Percentiles rank a stretch among this genome's conserved stretches.
These are phyloP conservation scores for Gossypium raimondii DNA, from an alignment of 345 rosid species.

Conservation along the genomic window DNA sequence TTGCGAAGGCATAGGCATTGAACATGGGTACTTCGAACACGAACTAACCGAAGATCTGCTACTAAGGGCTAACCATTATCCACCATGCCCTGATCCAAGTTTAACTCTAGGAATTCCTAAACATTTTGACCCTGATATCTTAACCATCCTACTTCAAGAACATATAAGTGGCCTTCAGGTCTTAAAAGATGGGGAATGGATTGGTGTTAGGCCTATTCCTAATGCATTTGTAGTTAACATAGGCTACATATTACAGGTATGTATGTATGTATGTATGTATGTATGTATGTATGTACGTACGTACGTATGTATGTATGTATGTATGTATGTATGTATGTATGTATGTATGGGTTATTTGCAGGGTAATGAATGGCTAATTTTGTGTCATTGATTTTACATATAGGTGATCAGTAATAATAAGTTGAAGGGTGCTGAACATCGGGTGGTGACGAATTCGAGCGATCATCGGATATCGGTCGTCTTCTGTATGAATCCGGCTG, in stretches of 20 bases:
- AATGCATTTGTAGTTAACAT: conserved; percentile 30
- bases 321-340: neutral
- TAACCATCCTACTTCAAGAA: conserved; percentile 29
- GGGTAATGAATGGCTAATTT: too few species aligned
- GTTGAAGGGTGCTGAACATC: conserved; percentile 29
- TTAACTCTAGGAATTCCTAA: conserved; percentile 28
- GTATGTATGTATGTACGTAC: neutral
- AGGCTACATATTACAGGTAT: conserved; percentile 23
- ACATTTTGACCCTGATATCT: conserved; percentile 25
- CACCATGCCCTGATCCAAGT: conserved; percentile 36
- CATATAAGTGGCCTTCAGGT: conserved; percentile 32
- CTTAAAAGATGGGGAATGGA: conserved; percentile 30
- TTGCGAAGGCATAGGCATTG: conserved; percentile 25
- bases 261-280: neutral
- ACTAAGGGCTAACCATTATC: conserved; percentile 23
- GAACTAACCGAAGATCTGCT: conserved; percentile 7
- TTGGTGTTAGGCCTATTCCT: conserved; percentile 28
- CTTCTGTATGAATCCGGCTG: conserved; percentile 4
- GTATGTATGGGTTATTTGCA: neutral
- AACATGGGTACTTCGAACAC: conserved; percentile 21
- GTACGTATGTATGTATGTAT: neutral
- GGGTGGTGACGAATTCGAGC: conserved; percentile 28
- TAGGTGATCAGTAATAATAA: conserved; percentile 28
- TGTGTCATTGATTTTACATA: neutral
- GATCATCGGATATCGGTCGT: conserved; percentile 21